These are phyloP conservation scores for Orbilia quercus DNA, from an alignment of 2,329 filamentous ascomycete species.

Conservation along the genomic window DNA sequence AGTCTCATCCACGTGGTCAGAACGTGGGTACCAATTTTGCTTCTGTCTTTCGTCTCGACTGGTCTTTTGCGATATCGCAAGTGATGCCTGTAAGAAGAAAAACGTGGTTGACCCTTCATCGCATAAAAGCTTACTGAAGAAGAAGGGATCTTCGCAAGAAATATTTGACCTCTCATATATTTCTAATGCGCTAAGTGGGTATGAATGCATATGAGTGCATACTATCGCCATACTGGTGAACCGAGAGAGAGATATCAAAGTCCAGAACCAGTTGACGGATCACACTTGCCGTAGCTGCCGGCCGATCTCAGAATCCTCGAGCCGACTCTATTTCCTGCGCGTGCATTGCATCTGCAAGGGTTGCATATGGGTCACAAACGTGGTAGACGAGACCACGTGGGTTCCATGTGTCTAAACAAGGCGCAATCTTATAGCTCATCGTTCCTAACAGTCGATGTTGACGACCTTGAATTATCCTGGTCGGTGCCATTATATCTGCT, in stretches of 20 bases:
- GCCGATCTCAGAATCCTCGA: not conserved
- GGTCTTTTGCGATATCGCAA: slow-evolving; percentile 13
- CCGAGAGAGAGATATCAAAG: not conserved
- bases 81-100: not conserved
- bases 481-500: not conserved
- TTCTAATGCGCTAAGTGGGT: slow-evolving; percentile 23
- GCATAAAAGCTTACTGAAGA: slow-evolving; percentile 3
- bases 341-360: slow-evolving; percentile 9
- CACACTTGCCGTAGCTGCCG: not conserved
- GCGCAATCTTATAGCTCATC: slow-evolving; percentile 29
- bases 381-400: slow-evolving; percentile 50
- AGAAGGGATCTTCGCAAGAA: slow-evolving; percentile 31
- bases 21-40: slow-evolving; percentile 19
- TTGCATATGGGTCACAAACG: slow-evolving; percentile 40
- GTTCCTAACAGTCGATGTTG: not conserved
- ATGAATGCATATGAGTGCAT: not conserved
- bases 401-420: slow-evolving; percentile 18
- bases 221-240: not conserved
- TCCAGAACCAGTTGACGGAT: not conserved
- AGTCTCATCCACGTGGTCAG: slow-evolving; percentile 41
- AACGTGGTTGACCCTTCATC: not conserved
- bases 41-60: slow-evolving; percentile 30
- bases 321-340: not conserved
- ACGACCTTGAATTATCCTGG: not conserved
- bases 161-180: slow-evolving; percentile 8